Conservation (phyloP, 352 stramenopile species). For the Phytopythium montanum region DNA sequence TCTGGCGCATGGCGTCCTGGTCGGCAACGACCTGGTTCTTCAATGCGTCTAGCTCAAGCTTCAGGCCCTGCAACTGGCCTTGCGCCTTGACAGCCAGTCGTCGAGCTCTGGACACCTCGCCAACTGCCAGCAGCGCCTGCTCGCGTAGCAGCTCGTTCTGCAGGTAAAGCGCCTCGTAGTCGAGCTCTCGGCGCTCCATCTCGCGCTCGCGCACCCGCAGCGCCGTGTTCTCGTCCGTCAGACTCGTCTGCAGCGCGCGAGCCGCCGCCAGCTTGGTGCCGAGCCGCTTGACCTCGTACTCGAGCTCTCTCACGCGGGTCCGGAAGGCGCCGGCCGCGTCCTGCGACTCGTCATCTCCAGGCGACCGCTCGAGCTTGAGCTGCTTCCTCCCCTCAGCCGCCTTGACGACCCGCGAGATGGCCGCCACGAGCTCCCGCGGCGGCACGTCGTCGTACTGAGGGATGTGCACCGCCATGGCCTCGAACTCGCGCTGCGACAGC, state of each 20-base stretch:
- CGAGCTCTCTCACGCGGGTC: constrained; percentile 51
- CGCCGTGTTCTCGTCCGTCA: constrained; percentile 70
- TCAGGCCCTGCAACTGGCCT: constrained; percentile 27
- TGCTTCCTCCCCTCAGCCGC: constrained; percentile 39
- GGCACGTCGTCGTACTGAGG: constrained; percentile 62
- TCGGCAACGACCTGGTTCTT: constrained; percentile 37
- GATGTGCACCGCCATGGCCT: constrained; percentile 71
- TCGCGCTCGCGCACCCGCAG: constrained; percentile 47
- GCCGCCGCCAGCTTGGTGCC: constrained; percentile 57
- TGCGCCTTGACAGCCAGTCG: constrained; percentile 24
- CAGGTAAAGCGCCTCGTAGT: constrained; percentile 45
- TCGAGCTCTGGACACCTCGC: constrained; percentile 44
- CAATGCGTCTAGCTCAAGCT: constrained; percentile 34
- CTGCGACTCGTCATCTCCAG: constrained; percentile 2
- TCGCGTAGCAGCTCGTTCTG: constrained; percentile 65
- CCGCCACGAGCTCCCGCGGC: constrained; percentile 46
- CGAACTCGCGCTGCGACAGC: constrained; percentile 74
- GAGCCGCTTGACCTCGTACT: constrained; percentile 68
- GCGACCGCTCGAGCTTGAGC: constrained; percentile 15
- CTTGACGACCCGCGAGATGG: constrained; percentile 54
- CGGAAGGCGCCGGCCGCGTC: constrained; percentile 52
- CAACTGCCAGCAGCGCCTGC: constrained; percentile 38
- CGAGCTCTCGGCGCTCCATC: constrained; percentile 39
- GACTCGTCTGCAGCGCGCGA: constrained; percentile 47
- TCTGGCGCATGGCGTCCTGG: constrained; percentile 23